phyloP scores from a whole-genome alignment of 352 stramenopile genomes.

The Hyaloperonospora arabidopsidis region DNA sequence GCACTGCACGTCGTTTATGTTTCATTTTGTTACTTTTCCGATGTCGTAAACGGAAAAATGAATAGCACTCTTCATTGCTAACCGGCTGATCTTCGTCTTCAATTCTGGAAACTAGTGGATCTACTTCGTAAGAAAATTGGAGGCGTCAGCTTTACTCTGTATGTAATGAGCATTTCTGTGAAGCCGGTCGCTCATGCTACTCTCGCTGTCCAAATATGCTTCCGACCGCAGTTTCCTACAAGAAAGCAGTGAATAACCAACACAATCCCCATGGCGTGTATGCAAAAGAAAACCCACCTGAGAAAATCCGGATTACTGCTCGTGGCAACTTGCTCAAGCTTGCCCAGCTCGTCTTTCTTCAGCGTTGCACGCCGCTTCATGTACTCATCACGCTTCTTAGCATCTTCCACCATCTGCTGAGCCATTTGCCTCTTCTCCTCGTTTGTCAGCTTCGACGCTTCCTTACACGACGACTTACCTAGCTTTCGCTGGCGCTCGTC shows the following conservation, averaged over 20 bases:
- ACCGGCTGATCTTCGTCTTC: background rate
- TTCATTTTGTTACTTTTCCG: constrained; percentile 18
- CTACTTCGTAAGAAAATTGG: constrained; percentile 77
- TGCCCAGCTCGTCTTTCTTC: constrained; percentile 54
- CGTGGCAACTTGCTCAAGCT: constrained; percentile 39
- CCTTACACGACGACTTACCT: constrained; percentile 27
- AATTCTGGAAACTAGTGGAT: background rate
- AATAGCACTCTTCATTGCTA: constrained; percentile 25
- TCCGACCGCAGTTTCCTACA: constrained; percentile 58
- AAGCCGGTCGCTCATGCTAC: constrained; percentile 67
- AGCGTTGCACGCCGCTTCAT: constrained; percentile 38
- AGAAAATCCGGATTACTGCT: constrained; percentile 67
- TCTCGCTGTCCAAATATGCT: constrained; percentile 57
- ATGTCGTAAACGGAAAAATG: constrained; percentile 21
- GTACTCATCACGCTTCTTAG: constrained; percentile 55
- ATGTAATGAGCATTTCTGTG: constrained; percentile 82
- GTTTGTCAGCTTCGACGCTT: constrained; percentile 27
- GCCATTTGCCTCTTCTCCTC: constrained; percentile 61
- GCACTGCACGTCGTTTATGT: constrained; percentile 19
- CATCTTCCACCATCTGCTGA: constrained; percentile 70
- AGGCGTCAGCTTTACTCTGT: constrained; percentile 63
- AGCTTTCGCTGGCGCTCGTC: constrained; percentile 62
- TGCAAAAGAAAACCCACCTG: constrained; percentile 31
- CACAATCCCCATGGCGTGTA: background rate
- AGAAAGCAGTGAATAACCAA: constrained; percentile 9